Conservation (phyloP, 768 basidiomycete species). For the Agaricus subrufescens region DNA sequence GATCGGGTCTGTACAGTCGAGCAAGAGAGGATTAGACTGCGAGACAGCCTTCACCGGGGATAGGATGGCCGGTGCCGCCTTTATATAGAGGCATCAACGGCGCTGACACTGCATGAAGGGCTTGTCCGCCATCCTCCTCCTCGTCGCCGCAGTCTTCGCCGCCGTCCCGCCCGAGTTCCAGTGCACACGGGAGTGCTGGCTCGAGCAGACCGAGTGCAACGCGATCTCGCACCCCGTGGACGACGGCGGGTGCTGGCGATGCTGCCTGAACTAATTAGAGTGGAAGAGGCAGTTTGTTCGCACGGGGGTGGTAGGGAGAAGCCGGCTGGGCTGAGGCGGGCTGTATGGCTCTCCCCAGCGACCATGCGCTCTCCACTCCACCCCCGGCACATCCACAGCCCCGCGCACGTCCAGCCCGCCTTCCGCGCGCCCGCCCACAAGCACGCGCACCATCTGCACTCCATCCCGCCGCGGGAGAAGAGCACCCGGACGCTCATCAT, state of each 20-base stretch:
- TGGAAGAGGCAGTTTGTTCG: neutral
- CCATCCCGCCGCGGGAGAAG: conserved; percentile 84
- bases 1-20: too few species aligned
- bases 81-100: too few species aligned
- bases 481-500: conserved; percentile 85
- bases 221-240: conserved; percentile 3
- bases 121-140: neutral
- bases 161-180: conserved; percentile 7
- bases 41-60: too few species aligned
- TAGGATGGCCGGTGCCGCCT: too few species aligned
- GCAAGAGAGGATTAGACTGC: too few species aligned
- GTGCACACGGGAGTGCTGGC: conserved; percentile 2
- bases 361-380: neutral
- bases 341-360: neutral
- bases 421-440: conserved; percentile 79
- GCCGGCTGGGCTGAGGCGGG: too few species aligned
- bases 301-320: neutral
- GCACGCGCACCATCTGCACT: conserved; percentile 84
- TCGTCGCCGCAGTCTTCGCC: neutral
- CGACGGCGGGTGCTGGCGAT: conserved; percentile 8
- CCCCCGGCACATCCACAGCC: neutral
- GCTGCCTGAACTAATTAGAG: conserved; percentile 1
- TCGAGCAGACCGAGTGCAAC: conserved; percentile 1
- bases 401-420: conserved; percentile 19
- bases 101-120: neutral